Evolutionary conservation across 2,329 filamentous ascomycete species (phyloP), one percentile per base, ranked within the genome.

Genomic region (Thielaviopsis populi): DNA sequence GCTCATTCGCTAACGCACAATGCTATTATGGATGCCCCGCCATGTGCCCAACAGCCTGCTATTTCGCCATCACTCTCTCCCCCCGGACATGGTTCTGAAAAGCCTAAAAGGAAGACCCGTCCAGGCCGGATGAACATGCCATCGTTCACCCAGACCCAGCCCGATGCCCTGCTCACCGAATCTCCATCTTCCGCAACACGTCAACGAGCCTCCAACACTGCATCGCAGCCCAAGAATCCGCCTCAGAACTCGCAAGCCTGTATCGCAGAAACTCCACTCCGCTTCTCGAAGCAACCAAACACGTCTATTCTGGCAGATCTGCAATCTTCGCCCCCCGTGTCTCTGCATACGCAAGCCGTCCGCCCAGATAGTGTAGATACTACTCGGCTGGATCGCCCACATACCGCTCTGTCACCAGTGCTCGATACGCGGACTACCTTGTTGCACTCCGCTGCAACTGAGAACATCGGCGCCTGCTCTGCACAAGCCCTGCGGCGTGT

Each of bases 111-210:
- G 41, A 30, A 19, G 3, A 43, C 19, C n/a, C 53, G 62, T 22
- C 41, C 62, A 37, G 62, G 63, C 42, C 63, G 63, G 4, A 64
- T 64, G 63, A 64, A 64, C 11, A 61, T 64, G 56, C 56, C 63
- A 17, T 17, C 27, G 6, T 64, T 60, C 24, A 63, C 62, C 1
- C 62, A 63, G 53, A 59, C 62, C 7, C 62, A 63, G 42, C 4
- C 62, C 1, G 41, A 63, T 11, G 27, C 19, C 19, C 6, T 62
- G 7, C n/a, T 27, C 17, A 43, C 60, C 19, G 43, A 22, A 37
- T 37, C 27, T 24, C 40, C 41, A 40, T 13, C 33, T 37, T 19
- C 53, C 13, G 19, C 53, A 13, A 50, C 27, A 10, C 42, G 27
- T 8, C 15, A 24, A 13, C 40, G 30, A 46, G 33, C 42, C 17